Evolutionary conservation across 2,329 filamentous ascomycete species (phyloP), one percentile per base, ranked within the genome.

Genomic region (Alternaria infectoria): DNA sequence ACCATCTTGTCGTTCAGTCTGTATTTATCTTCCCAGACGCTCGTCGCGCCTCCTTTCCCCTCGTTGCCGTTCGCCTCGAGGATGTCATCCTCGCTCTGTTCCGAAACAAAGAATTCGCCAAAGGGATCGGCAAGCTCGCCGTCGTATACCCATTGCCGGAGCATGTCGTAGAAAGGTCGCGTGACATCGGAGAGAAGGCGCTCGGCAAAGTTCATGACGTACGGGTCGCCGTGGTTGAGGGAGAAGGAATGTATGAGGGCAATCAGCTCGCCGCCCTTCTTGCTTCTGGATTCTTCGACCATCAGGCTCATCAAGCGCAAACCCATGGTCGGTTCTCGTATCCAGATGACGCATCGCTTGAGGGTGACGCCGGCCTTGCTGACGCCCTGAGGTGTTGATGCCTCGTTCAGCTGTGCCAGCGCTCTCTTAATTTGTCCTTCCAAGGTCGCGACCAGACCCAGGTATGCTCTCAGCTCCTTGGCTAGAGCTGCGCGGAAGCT

Each of bases 1-100:
- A 97, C 90, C 91, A 97, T 96, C 51, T 88, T 86, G 62, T 91
- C 87, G 70, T 92, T 90, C 43, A 97, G 86, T 74, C 93, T 91
- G 81, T 97, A 99, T 78, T 98, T 98, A 80, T 97, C 93, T 79
- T 98, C 94, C 96, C 96, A 99, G 2, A 98, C 94, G 69, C 94
- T 97, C 40, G 91, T 94, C 15, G 92, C 91, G 23, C 88, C 90
- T 28, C 83, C 81, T 57, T 81, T 80, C 32, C 77, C 75, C 56
- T 79, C 76, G 52, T 83, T 83, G 19, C 76, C 77, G 30, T 74
- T 78, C 11, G 74, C 70, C 49, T 83, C 81, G 40, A 77, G 75
- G 47, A 79, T 78, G 28, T 78, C 75, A 46, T 84, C 81, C 49
- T 88, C 85, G 56, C 90, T 87, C 70, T 95, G 93, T 77, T 97